Percentiles rank a stretch among this genome's conserved stretches.
Conservation (phyloP, 768 basidiomycete genomes). For the Leucocoprinus leucothites region DNA sequence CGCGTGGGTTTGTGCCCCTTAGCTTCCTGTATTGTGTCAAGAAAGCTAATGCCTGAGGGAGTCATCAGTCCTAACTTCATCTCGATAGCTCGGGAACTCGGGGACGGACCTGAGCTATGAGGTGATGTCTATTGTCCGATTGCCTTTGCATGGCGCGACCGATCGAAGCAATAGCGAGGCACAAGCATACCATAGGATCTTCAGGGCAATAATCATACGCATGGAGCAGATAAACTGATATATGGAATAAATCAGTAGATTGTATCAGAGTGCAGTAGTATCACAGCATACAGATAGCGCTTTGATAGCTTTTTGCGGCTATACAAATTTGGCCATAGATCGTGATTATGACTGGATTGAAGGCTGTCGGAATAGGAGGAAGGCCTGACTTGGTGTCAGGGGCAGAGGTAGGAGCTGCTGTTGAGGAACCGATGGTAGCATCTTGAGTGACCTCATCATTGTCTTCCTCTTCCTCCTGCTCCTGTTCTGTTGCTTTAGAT, state of each 20-base stretch:
- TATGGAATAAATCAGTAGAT: not conserved
- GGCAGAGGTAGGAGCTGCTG: not conserved
- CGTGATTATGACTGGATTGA: conserved; percentile 66
- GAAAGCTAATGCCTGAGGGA: conserved; percentile 76
- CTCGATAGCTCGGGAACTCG: not conserved
- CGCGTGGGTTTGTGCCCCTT: conserved; percentile 39
- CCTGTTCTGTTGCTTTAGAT: conserved; percentile 32
- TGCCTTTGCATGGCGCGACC: conserved; percentile 93
- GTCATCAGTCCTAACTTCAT: not conserved
- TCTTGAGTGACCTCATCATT: conserved; percentile 32
- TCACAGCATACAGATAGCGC: conserved; percentile 72
- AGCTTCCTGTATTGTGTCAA: conserved; percentile 76
- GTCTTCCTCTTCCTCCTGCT: conserved; percentile 23
- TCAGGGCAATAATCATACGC: conserved; percentile 83
- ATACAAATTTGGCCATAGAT: conserved; percentile 84
- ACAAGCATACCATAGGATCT: conserved; percentile 84
- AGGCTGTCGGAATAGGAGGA: conserved; percentile 57
- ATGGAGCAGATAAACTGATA: conserved; percentile 80
- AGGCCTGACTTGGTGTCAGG: conserved; percentile 12
- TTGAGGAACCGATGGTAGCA: conserved; percentile 18
- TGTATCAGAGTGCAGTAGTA: not conserved
- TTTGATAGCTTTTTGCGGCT: conserved; percentile 85
- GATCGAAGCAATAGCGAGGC: conserved; percentile 79
- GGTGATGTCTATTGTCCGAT: conserved; percentile 89
- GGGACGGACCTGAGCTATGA: conserved; percentile 60